Evolutionary conservation across 345 rosid genomes (phyloP).

Genomic region (Hypericum androsaemum): DNA sequence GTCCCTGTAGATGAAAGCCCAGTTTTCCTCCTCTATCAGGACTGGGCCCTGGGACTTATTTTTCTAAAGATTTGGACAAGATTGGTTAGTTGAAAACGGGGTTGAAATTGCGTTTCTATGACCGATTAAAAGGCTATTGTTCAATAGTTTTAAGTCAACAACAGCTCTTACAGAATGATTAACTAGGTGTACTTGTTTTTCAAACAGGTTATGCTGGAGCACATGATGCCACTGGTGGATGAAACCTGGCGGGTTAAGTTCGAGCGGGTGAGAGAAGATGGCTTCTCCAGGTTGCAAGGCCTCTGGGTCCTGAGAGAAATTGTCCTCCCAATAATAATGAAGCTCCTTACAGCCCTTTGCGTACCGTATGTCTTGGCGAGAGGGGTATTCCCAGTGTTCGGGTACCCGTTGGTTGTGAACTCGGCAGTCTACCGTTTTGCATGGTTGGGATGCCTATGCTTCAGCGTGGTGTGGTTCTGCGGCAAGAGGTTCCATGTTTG

Average conservation of each 20-base stretch:
- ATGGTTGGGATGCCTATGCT: conserved; percentile 86
- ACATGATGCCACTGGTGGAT: conserved; percentile 91
- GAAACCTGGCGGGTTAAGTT: conserved; percentile 90
- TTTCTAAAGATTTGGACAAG: conserved; percentile 98
- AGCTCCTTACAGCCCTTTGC: conserved; percentile 84
- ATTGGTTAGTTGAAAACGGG: conserved; percentile 78
- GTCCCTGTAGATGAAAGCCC: conserved; percentile 99
- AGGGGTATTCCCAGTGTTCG: conserved; percentile 88
- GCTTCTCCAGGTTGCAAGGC: conserved; percentile 87
- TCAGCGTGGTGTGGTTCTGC: conserved; percentile 65
- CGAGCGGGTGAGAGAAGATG: conserved; percentile 90
- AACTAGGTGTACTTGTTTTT: background rate
- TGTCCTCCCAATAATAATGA: conserved; percentile 84
- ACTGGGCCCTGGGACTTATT: conserved; percentile 98
- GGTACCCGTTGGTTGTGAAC: conserved; percentile 83
- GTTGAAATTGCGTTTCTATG: too few relatives aligned
- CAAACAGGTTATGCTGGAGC: conserved; percentile 87
- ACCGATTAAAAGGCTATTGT: too few relatives aligned
- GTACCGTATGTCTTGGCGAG: conserved; percentile 84
- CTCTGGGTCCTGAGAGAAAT: conserved; percentile 89
- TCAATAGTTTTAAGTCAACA: background rate
- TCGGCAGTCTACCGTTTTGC: conserved; percentile 95
- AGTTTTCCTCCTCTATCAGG: conserved; percentile 94
- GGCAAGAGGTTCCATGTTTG: conserved; percentile 83
- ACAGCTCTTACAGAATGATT: background rate